These are phyloP conservation scores for Rhizomucor pusillus DNA, from an alignment of 371 early-diverging fungal genomes.

Conservation along the genomic window DNA sequence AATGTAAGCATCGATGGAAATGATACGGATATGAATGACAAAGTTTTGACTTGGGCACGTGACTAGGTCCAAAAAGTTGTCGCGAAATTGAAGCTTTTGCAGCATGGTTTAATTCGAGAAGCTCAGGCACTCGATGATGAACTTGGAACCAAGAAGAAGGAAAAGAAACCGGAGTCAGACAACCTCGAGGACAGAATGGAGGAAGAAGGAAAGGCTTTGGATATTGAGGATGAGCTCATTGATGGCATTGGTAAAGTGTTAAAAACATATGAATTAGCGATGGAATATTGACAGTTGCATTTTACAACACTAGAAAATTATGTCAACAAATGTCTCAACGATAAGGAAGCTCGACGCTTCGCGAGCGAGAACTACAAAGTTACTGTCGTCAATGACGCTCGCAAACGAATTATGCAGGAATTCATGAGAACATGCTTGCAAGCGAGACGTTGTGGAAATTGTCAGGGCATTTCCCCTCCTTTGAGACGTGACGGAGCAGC, in stretches of 20 bases:
- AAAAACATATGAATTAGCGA: constrained; percentile 1
- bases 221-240: constrained; percentile 55
- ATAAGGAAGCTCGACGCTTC: constrained; percentile 27
- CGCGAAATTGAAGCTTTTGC: constrained; percentile 70
- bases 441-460: constrained; percentile 74
- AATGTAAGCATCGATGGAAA: constrained; percentile 43
- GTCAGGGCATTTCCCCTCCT: constrained; percentile 76
- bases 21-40: not conserved
- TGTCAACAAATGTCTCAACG: constrained; percentile 28
- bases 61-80: constrained; percentile 43
- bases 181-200: constrained; percentile 48
- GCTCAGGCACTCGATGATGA: constrained; percentile 76
- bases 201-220: constrained; percentile 43
- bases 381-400: constrained; percentile 71
- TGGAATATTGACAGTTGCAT: not conserved
- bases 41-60: not conserved
- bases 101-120: constrained; percentile 79
- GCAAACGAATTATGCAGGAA: constrained; percentile 73
- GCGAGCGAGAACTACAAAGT: constrained; percentile 62
- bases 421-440: constrained; percentile 62
- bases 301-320: constrained; percentile 22
- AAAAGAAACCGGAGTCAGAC: constrained; percentile 37
- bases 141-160: constrained; percentile 32
- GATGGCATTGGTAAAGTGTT: constrained; percentile 36
- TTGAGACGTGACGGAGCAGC: constrained; percentile 83